Evolutionary conservation across 768 basidiomycete species (phyloP).

Genomic region (Lentinus tigrinus): DNA sequence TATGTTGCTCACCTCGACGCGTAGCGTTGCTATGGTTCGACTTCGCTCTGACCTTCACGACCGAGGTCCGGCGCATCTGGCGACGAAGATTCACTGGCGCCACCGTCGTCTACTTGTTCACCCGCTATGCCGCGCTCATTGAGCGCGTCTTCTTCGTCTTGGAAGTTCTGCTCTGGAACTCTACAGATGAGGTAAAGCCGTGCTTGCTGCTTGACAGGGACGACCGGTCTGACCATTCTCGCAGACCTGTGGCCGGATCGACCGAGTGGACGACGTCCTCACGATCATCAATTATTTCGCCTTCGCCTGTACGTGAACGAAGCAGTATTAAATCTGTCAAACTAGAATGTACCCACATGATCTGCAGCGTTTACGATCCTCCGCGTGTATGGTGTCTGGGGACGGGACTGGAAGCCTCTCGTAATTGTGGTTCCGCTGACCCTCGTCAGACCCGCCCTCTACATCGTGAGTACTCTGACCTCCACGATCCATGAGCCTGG

Average conservation of each 20-base stretch:
- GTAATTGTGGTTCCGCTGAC: conserved; percentile 7
- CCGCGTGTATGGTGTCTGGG: conserved; percentile 18
- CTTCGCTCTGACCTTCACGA: neutral
- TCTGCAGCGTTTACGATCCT: conserved; percentile 12
- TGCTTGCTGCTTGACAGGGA: neutral
- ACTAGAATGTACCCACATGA: neutral
- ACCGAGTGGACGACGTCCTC: conserved; percentile 10
- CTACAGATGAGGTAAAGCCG: conserved; percentile 1
- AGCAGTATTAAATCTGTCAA: neutral
- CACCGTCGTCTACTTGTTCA: conserved; percentile 1
- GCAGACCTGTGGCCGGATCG: conserved; percentile 6
- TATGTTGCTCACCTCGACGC: neutral
- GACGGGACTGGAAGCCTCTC: conserved; percentile 16
- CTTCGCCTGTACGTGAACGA: neutral
- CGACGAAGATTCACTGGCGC: conserved; percentile 4
- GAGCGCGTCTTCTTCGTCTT: conserved; percentile 8
- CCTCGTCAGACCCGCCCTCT: conserved; percentile 1
- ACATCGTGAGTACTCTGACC: conserved; percentile 7
- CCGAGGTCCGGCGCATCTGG: conserved; percentile 9
- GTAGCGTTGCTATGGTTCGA: conserved; percentile 10
- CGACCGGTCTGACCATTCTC: neutral
- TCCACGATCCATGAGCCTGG: neutral
- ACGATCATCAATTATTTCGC: conserved; percentile 4
- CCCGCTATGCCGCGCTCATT: conserved; percentile 3
- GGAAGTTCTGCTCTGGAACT: conserved; percentile 6